These are phyloP conservation scores for Moesziomyces aphidis DNA, from an alignment of 1,284 basidiomycete genomes.

Conservation along the genomic window DNA sequence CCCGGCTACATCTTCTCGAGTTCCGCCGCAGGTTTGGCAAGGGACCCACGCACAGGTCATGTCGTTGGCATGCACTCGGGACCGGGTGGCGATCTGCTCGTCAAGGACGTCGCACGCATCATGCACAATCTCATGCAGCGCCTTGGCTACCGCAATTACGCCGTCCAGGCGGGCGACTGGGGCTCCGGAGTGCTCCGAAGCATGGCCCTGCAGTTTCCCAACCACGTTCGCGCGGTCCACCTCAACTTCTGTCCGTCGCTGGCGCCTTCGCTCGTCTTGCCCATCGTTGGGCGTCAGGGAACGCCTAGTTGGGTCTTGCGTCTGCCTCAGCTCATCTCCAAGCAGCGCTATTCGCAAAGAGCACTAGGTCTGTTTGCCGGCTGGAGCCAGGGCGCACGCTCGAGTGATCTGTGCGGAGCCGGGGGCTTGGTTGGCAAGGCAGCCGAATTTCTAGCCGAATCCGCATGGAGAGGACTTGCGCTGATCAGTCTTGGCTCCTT, in stretches of 20 bases:
- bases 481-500: constrained; percentile 26
- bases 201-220: constrained; percentile 39
- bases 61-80: constrained; percentile 37
- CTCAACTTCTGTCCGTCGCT: constrained; percentile 54
- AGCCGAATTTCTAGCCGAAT: constrained; percentile 11
- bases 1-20: constrained; percentile 63
- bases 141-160: constrained; percentile 54
- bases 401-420: constrained; percentile 11
- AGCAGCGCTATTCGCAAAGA: constrained; percentile 20
- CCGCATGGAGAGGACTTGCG: constrained; percentile 19
- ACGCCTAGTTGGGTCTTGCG: constrained; percentile 32
- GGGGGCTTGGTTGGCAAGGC: constrained; percentile 7
- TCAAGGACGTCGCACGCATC: constrained; percentile 52
- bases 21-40: constrained; percentile 17
- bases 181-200: constrained; percentile 36
- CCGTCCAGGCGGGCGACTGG: constrained; percentile 59
- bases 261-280: constrained; percentile 38
- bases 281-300: constrained; percentile 21
- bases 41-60: constrained; percentile 21
- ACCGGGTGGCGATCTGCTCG: constrained; percentile 50
- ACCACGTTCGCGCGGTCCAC: constrained; percentile 44
- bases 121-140: constrained; percentile 56
- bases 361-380: constrained; percentile 24
- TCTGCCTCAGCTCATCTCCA: constrained; percentile 23
- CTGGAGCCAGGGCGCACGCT: constrained; percentile 18